Conservation (phyloP, 2,329 filamentous ascomycete genomes). For the Colletotrichum sp. region DNA sequence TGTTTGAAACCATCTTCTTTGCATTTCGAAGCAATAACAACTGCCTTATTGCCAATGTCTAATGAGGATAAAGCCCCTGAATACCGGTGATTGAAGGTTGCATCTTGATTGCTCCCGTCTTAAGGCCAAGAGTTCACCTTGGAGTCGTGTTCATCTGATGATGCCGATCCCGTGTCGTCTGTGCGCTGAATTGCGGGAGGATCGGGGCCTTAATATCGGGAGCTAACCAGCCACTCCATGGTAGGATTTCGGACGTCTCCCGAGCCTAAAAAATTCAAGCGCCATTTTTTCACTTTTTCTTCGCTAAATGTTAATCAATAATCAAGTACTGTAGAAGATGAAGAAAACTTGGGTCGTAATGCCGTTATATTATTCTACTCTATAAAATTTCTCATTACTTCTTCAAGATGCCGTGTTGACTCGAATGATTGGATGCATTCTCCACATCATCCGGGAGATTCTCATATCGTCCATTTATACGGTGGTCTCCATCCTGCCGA, state of each 20-base stretch:
- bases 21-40: background rate
- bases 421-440: constrained; percentile 5
- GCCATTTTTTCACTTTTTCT: background rate
- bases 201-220: background rate
- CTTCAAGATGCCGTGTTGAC: constrained; percentile 6
- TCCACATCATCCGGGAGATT: constrained; percentile 14
- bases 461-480: background rate
- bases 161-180: background rate
- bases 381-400: background rate
- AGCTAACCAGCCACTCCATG: background rate
- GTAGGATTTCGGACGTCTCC: background rate
- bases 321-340: background rate
- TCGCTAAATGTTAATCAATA: background rate
- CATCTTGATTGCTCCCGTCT: background rate
- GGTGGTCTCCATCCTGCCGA: constrained; percentile 1
- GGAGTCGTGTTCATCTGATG: background rate
- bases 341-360: background rate
- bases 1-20: background rate
- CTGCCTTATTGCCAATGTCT: background rate
- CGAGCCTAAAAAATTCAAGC: background rate
- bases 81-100: background rate
- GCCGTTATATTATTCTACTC: background rate
- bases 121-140: background rate
- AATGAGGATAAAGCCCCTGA: background rate
- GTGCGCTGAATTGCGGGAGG: background rate